phyloP scores from a whole-genome alignment of 2,329 filamentous ascomycete species.

The Penicillium sp. region DNA sequence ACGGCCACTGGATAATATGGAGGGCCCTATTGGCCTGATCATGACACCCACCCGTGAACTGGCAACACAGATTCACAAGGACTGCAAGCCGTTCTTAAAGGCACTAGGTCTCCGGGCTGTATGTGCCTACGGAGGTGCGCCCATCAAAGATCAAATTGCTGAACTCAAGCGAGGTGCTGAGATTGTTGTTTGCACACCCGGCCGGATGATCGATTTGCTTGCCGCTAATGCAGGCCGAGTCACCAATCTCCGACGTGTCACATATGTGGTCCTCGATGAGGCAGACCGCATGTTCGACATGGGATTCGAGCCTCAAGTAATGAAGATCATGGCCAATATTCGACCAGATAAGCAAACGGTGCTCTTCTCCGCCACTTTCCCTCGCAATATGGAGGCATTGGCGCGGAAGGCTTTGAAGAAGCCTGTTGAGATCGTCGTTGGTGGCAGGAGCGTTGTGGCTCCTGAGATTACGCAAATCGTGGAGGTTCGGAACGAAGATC shows the following conservation, averaged over 20 bases:
- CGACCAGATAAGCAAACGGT: constrained; percentile 91
- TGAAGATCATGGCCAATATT: constrained; percentile 91
- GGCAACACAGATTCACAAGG: constrained; percentile 87
- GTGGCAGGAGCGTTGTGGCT: constrained; percentile 70
- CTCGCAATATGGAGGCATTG: constrained; percentile 83
- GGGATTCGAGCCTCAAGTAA: constrained; percentile 97
- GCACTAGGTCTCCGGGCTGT: constrained; percentile 80
- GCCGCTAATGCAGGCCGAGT: constrained; percentile 92
- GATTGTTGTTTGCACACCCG: constrained; percentile 91
- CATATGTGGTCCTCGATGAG: constrained; percentile 93
- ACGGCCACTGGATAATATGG: constrained; percentile 71
- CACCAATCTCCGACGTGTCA: constrained; percentile 83
- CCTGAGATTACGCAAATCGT: constrained; percentile 85
- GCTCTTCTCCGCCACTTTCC: constrained; percentile 94
- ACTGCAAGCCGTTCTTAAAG: constrained; percentile 92
- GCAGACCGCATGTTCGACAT: constrained; percentile 99
- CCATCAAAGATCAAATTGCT: constrained; percentile 96
- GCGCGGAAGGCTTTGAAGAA: constrained; percentile 84
- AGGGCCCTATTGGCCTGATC: constrained; percentile 84
- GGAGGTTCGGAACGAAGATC: constrained; percentile 76
- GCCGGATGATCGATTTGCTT: constrained; percentile 91
- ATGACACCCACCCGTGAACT: constrained; percentile 94
- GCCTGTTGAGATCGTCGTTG: constrained; percentile 88
- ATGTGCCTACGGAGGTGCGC: constrained; percentile 90
- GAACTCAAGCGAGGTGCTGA: constrained; percentile 93